Conservation (phyloP, 257 asterid species). For the Gentiana macrophylla region DNA sequence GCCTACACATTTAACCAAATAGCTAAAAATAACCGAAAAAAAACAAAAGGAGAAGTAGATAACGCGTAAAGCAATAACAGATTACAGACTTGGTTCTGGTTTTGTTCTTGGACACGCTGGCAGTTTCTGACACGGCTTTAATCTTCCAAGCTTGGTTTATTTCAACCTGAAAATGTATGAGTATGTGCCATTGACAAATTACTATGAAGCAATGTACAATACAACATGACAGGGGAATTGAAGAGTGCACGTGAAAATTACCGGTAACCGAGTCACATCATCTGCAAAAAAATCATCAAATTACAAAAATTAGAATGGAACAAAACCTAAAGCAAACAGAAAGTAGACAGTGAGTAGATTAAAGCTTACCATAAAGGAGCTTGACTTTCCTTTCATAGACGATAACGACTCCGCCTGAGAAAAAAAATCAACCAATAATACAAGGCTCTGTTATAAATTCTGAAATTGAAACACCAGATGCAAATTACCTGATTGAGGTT, state of each 20-base stretch:
- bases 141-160: constrained; percentile 90
- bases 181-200: background rate
- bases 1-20: constrained; percentile 27
- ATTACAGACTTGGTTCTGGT: constrained; percentile 63
- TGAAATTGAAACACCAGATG: background rate
- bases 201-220: background rate
- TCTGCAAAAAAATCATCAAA: constrained; percentile 33
- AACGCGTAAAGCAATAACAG: background rate
- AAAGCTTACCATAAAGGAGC: constrained; percentile 55
- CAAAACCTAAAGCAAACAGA: background rate
- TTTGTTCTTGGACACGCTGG: constrained; percentile 45
- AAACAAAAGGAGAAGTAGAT: background rate
- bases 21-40: background rate
- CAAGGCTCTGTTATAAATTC: background rate
- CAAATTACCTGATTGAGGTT: too few relatives aligned
- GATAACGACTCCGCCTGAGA: constrained; percentile 90
- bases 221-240: background rate
- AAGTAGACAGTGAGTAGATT: background rate
- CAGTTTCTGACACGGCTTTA: constrained; percentile 51
- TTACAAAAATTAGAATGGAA: background rate
- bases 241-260: constrained; percentile 11
- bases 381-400: constrained; percentile 92
- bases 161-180: constrained; percentile 46
- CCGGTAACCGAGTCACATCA: constrained; percentile 84
- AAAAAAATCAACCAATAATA: background rate